A percentile compares a stretch with the other conserved stretches of the same genome.
Evolutionary conservation across 495 filamentous ascomycete genomes (phyloP).

Genomic region (Xylaria nigripes): DNA sequence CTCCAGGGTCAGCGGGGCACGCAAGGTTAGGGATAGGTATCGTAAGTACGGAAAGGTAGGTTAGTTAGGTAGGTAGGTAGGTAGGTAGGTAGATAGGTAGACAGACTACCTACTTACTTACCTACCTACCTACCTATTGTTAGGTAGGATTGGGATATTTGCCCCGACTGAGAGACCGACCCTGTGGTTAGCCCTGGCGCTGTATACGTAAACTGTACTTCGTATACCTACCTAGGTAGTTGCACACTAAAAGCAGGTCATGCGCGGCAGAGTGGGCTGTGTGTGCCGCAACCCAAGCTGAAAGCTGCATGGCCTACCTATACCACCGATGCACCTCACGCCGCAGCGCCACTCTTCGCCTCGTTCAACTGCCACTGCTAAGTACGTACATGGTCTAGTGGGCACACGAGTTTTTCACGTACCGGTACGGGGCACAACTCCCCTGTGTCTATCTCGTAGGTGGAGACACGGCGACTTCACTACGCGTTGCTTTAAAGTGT

Average conservation of each 20-base stretch:
- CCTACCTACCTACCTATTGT: not conserved
- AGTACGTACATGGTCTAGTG: too few relatives aligned
- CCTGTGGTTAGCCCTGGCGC: conserved; percentile 7
- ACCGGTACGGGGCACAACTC: too few relatives aligned
- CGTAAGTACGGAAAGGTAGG: too few relatives aligned
- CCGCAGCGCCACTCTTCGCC: conserved; percentile 29
- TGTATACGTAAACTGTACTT: not conserved
- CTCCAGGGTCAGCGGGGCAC: not conserved
- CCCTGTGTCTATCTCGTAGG: too few relatives aligned
- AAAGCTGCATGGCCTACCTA: conserved; percentile 36
- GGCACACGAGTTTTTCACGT: too few relatives aligned
- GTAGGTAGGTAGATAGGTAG: not conserved
- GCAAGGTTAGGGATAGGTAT: not conserved
- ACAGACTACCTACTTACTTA: too few relatives aligned
- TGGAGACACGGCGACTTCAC: too few relatives aligned
- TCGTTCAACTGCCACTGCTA: not conserved
- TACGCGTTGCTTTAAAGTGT: not conserved
- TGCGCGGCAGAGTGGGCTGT: conserved; percentile 25
- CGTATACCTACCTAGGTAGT: not conserved
- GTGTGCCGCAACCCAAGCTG: conserved; percentile 34
- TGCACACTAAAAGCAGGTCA: conserved; percentile 18
- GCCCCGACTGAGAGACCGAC: conserved; percentile 9
- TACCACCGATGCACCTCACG: conserved; percentile 9
- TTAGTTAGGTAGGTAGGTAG: not conserved
- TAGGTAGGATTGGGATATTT: conserved; percentile 5